A percentile compares a stretch with the other conserved stretches of the same genome.
Conservation (phyloP, 1,284 basidiomycete genomes). For the Sanghuangporus weigelae region DNA sequence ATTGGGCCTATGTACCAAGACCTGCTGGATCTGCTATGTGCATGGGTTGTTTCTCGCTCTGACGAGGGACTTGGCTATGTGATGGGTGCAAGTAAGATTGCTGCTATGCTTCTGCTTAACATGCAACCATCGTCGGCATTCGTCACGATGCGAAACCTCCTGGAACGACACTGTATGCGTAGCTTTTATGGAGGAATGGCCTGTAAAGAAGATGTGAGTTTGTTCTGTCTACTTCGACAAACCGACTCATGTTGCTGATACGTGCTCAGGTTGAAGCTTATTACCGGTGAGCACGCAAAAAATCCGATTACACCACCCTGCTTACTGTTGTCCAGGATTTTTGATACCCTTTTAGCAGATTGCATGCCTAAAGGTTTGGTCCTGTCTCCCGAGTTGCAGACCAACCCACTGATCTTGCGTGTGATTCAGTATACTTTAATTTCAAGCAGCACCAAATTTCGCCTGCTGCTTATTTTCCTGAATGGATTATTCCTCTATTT, state of each 20-base stretch:
- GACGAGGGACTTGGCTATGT: conserved; percentile 86
- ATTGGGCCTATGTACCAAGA: conserved; percentile 84
- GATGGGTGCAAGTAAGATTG: conserved; percentile 63
- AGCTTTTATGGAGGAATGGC: conserved; percentile 77
- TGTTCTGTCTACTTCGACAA: conserved; percentile 11
- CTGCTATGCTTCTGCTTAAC: conserved; percentile 87
- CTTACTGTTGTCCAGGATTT: conserved; percentile 54
- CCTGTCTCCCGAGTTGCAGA: background rate
- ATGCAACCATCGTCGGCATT: conserved; percentile 80
- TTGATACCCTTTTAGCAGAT: conserved; percentile 88
- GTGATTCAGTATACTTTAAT: conserved; percentile 78
- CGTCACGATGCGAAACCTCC: conserved; percentile 81
- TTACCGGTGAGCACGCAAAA: conserved; percentile 23
- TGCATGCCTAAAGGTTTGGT: conserved; percentile 84
- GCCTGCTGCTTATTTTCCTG: conserved; percentile 68
- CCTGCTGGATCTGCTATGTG: conserved; percentile 80
- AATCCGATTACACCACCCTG: conserved; percentile 12
- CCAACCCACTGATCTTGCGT: background rate
- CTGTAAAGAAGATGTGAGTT: conserved; percentile 75
- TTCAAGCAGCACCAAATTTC: conserved; percentile 90
- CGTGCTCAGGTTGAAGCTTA: conserved; percentile 69
- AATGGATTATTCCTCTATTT: conserved; percentile 82
- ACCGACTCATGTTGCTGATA: conserved; percentile 23
- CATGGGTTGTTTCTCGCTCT: conserved; percentile 87
- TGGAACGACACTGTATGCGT: conserved; percentile 81